A percentile compares a stretch with the other conserved stretches of the same genome.
Conservation (phyloP, 331 rosid genomes). For the Quercus tomentella region DNA sequence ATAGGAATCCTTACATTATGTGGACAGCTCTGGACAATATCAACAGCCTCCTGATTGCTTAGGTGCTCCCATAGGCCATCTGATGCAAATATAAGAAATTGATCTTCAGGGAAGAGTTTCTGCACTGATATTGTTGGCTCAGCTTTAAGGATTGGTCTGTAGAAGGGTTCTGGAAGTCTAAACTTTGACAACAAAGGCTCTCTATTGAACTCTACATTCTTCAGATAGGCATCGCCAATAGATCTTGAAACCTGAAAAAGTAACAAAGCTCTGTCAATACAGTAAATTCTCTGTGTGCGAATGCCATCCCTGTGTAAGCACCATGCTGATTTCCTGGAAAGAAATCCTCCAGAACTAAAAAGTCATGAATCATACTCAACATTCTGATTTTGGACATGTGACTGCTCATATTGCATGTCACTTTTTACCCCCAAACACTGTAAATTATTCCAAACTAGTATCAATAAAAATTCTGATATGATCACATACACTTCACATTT, state of each 20-base stretch:
- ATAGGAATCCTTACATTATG: slow-evolving; percentile 64
- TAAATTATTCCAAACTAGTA: neutral
- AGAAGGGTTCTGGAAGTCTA: slow-evolving; percentile 66
- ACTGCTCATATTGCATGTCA: neutral
- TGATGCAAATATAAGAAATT: slow-evolving; percentile 85
- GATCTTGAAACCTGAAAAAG: slow-evolving; percentile 82
- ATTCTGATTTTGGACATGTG: neutral
- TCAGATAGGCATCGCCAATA: slow-evolving; percentile 96
- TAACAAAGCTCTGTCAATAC: slow-evolving; percentile 9
- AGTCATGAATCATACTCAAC: neutral
- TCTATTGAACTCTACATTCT: slow-evolving; percentile 70
- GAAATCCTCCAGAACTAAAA: neutral
- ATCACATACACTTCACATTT: neutral
- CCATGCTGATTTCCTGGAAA: neutral
- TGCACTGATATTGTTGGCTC: slow-evolving; percentile 75
- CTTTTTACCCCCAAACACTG: neutral
- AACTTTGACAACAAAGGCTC: slow-evolving; percentile 80
- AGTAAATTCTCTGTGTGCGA: neutral
- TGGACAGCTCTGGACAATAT: slow-evolving; percentile 69
- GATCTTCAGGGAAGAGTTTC: slow-evolving; percentile 64
- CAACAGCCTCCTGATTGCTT: slow-evolving; percentile 87
- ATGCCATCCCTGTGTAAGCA: neutral
- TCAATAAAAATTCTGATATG: neutral
- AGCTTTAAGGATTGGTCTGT: slow-evolving; percentile 76
- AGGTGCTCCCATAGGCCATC: slow-evolving; percentile 98